Evolutionary conservation across 2,329 filamentous ascomycete species (phyloP), one percentile per base, ranked within the genome.

Genomic region (Colletotrichum euphorbiae): DNA sequence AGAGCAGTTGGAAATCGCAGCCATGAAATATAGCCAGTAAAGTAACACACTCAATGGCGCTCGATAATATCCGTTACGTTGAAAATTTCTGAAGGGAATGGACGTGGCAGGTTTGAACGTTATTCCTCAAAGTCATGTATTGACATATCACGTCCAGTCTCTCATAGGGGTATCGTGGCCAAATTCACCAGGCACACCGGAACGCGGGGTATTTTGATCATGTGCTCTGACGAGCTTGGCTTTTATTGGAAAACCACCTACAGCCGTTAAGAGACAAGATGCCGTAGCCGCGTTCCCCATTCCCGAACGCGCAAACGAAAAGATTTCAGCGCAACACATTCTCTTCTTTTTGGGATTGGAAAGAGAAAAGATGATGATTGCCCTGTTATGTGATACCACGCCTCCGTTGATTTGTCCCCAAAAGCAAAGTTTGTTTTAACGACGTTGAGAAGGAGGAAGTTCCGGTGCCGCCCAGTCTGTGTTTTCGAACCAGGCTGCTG

Each of bases 281-380:
- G 70, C 77, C 78, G 76, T 79, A 79, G 78, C 77, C 78, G 77
- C 80, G 80, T 82, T 82, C 78, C 80, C 77, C 79, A 63, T 66
- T 80, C 79, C 80, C 75, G 79, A 81, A 82, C 80, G 80, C 80
- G 78, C 80, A 75, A 82, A 80, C 81, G 80, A 80, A 82, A 78
- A 62, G 58, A 54, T 38, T 38, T 60, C 69, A 67, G 52, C 66
- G 65, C 65, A 60, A 68, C 24, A 60, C 33, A 42, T 50, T 38
- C 40, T 68, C 52, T 59, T 58, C 52, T 52, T 64, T 68, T 64
- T 43, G 38, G 28, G 13, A 21, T 21, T 48, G 51, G 19, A 67
- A 58, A 50, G 7, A 67, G 65, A 68, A 69, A 65, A 65, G 61
- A 69, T 63, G 61, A 65, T 69, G 66, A 60, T 69, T 70, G 64